Conservation (phyloP, 140 eudicot genomes). For the Cichorium intybus region DNA sequence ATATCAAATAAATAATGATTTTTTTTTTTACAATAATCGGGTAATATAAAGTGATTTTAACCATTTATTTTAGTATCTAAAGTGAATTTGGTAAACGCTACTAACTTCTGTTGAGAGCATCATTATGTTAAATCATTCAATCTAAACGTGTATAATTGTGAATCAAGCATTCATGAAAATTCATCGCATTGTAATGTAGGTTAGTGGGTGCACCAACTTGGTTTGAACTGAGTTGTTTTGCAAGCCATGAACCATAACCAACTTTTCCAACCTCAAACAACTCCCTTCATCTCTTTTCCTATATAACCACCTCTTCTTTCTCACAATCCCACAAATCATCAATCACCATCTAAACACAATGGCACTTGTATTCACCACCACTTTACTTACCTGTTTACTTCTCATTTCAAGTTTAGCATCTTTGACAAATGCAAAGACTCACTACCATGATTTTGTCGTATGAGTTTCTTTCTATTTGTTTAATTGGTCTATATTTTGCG, state of each 20-base stretch:
- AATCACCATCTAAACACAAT: conserved; percentile 21
- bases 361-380: conserved; percentile 27
- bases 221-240: conserved; percentile 45
- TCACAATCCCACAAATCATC: conserved; percentile 35
- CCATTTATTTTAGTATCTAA: too few relatives aligned
- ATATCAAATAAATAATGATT: background rate
- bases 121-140: conserved; percentile 24
- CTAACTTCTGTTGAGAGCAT: conserved; percentile 17
- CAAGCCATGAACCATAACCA: conserved; percentile 49
- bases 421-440: conserved; percentile 53
- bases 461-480: conserved; percentile 22
- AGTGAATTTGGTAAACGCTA: conserved; percentile 7
- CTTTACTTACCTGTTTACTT: conserved; percentile 31
- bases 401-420: conserved; percentile 37
- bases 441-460: conserved; percentile 80
- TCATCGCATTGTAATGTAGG: conserved; percentile 25
- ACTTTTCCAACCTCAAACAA: too few relatives aligned
- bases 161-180: conserved; percentile 45
- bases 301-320: conserved; percentile 40
- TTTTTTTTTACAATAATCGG: too few relatives aligned
- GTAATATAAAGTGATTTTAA: too few relatives aligned
- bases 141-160: conserved; percentile 17
- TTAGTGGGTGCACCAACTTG: conserved; percentile 87
- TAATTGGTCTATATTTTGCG: background rate
- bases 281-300: conserved; percentile 45